Evolutionary conservation across 2,329 filamentous ascomycete genomes (phyloP).

Genomic region (Paracorniculantispora psalliotae): DNA sequence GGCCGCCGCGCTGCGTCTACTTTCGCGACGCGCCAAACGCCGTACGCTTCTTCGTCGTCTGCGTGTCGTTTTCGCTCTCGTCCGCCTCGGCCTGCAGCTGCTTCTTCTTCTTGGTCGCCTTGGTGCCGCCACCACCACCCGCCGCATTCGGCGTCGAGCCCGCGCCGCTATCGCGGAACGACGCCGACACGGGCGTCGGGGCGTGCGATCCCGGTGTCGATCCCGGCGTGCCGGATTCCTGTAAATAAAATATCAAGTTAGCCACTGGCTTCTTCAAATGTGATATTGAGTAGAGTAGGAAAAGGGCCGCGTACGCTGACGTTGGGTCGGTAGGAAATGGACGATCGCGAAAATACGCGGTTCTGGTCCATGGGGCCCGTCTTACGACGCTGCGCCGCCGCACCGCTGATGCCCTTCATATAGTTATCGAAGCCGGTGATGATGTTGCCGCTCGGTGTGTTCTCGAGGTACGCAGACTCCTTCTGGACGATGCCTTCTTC

Average conservation of each 20-base stretch:
- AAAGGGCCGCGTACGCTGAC: slow-evolving; percentile 28
- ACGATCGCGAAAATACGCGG: slow-evolving; percentile 65
- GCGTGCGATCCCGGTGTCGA: slow-evolving; percentile 45
- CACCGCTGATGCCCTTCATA: slow-evolving; percentile 77
- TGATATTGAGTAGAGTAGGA: not conserved
- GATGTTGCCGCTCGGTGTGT: slow-evolving; percentile 86
- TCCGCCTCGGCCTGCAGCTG: slow-evolving; percentile 29
- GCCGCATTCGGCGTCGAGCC: slow-evolving; percentile 44
- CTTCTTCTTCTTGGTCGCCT: slow-evolving; percentile 50
- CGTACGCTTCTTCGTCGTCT: slow-evolving; percentile 49
- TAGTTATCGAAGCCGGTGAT: slow-evolving; percentile 98
- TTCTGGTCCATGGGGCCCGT: slow-evolving; percentile 63
- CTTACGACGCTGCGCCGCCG: slow-evolving; percentile 59
- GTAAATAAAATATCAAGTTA: slow-evolving; percentile 11
- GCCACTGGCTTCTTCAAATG: too few relatives aligned
- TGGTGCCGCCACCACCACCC: slow-evolving; percentile 40
- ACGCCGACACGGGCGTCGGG: slow-evolving; percentile 51
- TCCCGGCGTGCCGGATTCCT: slow-evolving; percentile 40
- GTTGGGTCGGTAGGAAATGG: slow-evolving; percentile 54
- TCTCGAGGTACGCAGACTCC: slow-evolving; percentile 86
- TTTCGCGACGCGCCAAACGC: slow-evolving; percentile 54
- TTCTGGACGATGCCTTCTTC: slow-evolving; percentile 82
- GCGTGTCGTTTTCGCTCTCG: slow-evolving; percentile 57
- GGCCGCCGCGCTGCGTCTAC: slow-evolving; percentile 24
- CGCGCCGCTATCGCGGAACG: slow-evolving; percentile 45